Conservation (phyloP, 2,329 filamentous ascomycete species). For the Talaromyces rugulosus region DNA sequence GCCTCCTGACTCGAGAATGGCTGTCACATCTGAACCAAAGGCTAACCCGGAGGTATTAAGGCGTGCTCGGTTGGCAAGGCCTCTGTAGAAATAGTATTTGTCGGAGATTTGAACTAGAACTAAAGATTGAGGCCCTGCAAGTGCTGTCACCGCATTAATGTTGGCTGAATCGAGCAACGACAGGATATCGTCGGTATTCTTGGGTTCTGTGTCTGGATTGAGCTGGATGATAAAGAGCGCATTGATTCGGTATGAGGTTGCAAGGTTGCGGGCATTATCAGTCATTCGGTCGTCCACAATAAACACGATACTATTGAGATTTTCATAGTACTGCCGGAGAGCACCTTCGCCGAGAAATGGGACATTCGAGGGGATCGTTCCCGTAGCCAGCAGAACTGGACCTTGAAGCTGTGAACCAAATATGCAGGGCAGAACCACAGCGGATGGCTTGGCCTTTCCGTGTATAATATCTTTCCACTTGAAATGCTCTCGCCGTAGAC, state of each 20-base stretch:
- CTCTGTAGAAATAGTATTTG: constrained; percentile 10
- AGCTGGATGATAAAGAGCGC: constrained; percentile 21
- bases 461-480: background rate
- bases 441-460: background rate
- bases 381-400: constrained; percentile 7
- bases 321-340: constrained; percentile 4
- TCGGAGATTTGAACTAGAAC: constrained; percentile 5
- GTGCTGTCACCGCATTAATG: constrained; percentile 12
- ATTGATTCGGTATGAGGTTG: constrained; percentile 23
- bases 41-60: constrained; percentile 3
- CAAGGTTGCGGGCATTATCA: constrained; percentile 27
- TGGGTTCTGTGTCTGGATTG: constrained; percentile 1
- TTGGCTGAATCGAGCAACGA: constrained; percentile 7
- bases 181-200: constrained; percentile 2
- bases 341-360: constrained; percentile 2
- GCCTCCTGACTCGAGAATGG: background rate
- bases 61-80: constrained; percentile 7
- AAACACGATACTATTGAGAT: constrained; percentile 15
- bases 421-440: constrained; percentile 7
- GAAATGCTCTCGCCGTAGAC: background rate
- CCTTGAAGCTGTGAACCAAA: constrained; percentile 9
- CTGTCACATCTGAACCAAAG: constrained; percentile 9
- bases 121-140: constrained; percentile 7
- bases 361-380: constrained; percentile 4
- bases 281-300: constrained; percentile 28